Evolutionary conservation across 345 rosid species (phyloP).

Genomic region (Arabidopsis suecica): DNA sequence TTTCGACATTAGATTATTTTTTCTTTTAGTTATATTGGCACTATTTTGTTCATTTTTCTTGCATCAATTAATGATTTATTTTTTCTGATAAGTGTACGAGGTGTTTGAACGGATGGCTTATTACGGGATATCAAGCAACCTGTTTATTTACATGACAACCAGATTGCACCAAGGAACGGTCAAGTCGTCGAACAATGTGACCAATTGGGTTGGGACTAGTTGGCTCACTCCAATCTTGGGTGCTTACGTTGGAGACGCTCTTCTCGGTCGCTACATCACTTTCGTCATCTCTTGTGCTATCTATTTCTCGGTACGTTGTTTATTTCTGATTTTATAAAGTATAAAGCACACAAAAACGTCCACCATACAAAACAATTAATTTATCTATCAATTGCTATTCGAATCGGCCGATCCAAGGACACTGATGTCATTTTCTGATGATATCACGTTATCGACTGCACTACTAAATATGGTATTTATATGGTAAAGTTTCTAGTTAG

Average conservation of each 20-base stretch:
- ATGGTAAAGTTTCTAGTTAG: neutral
- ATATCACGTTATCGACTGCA: neutral
- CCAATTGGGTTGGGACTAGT: slow-evolving; percentile 87
- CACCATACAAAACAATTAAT: neutral
- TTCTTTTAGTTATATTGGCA: no score
- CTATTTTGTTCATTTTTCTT: no score
- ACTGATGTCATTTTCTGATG: neutral
- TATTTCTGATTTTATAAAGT: neutral
- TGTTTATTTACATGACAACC: slow-evolving; percentile 72
- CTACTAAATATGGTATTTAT: neutral
- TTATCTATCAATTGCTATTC: neutral
- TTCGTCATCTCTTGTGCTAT: slow-evolving; percentile 59
- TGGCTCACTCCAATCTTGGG: slow-evolving; percentile 86
- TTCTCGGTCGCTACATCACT: slow-evolving; percentile 87
- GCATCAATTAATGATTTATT: no score
- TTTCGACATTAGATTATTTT: no score
- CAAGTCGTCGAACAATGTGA: slow-evolving; percentile 80
- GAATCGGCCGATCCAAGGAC: neutral
- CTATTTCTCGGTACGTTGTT: slow-evolving; percentile 59
- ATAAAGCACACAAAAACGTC: neutral
- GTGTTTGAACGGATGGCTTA: slow-evolving; percentile 89
- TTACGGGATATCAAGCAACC: slow-evolving; percentile 76
- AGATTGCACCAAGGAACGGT: slow-evolving; percentile 87
- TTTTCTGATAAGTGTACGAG: slow-evolving; percentile 56
- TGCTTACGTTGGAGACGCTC: slow-evolving; percentile 87